Percentiles rank a stretch among this genome's conserved stretches.
Evolutionary conservation across 1,284 basidiomycete genomes (phyloP).

Genomic region (Ceratobasidium sp.): DNA sequence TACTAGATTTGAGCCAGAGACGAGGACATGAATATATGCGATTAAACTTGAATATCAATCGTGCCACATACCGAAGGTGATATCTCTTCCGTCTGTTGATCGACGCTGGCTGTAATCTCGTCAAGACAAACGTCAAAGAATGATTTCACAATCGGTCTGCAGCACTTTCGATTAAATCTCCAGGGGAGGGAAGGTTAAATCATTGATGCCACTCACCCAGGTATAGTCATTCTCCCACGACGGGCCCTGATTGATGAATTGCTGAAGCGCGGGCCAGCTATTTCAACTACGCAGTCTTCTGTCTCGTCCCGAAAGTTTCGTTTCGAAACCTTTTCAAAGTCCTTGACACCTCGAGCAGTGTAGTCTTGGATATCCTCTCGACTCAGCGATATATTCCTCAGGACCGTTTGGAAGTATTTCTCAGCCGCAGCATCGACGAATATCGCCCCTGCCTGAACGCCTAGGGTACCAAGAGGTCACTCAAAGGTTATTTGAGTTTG

Average conservation of each 20-base stretch:
- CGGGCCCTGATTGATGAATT: conserved; percentile 7
- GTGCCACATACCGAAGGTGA: background rate
- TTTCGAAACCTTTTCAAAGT: conserved; percentile 25
- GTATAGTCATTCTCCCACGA: background rate
- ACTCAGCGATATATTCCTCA: background rate
- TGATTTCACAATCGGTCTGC: conserved; percentile 17
- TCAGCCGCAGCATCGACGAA: conserved; percentile 30
- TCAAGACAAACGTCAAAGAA: conserved; percentile 29
- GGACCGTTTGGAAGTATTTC: background rate
- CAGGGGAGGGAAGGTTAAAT: background rate
- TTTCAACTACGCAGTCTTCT: background rate
- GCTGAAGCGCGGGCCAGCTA: conserved; percentile 13
- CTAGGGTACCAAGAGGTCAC: background rate
- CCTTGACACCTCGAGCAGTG: conserved; percentile 12
- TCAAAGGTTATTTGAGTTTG: too few relatives aligned
- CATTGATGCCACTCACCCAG: background rate
- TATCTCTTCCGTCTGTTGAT: conserved; percentile 1
- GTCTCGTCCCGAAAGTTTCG: conserved; percentile 6
- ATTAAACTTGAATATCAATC: background rate
- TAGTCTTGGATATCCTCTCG: conserved; percentile 17
- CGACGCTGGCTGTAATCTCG: conserved; percentile 18
- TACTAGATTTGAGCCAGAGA: background rate
- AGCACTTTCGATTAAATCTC: background rate
- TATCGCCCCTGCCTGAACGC: conserved; percentile 40
- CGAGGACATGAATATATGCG: background rate